phyloP scores from a whole-genome alignment of 164 flowering plant species.

The Berberis vulgaris region DNA sequence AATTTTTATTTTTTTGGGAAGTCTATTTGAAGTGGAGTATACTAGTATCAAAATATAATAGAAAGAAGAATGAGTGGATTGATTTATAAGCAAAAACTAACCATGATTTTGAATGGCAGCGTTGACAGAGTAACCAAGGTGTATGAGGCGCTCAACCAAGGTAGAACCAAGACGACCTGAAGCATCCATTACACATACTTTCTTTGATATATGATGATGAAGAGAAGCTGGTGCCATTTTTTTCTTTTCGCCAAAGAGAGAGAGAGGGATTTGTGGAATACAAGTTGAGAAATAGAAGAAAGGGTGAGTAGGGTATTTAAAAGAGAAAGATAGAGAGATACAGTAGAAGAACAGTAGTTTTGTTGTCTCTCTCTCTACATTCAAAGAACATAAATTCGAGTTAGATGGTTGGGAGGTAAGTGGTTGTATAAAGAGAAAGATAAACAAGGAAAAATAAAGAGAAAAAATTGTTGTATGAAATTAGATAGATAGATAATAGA shows the following conservation, averaged over 20 bases:
- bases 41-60: too few species aligned
- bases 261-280: background rate
- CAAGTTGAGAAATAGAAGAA: background rate
- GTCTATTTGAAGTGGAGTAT: too few species aligned
- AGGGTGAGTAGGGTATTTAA: constrained; percentile 6
- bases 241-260: constrained; percentile 2
- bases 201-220: constrained; percentile 10
- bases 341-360: constrained; percentile 22
- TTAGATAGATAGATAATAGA: too few species aligned
- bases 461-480: background rate
- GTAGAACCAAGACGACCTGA: constrained; percentile 40
- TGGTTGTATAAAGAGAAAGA: constrained; percentile 1
- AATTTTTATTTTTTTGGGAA: too few species aligned
- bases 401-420: constrained; percentile 23
- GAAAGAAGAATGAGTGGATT: background rate
- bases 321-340: constrained; percentile 5
- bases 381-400: constrained; percentile 24
- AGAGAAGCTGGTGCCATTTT: constrained; percentile 26
- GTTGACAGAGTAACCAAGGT: constrained; percentile 59
- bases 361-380: constrained; percentile 7
- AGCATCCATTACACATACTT: constrained; percentile 74
- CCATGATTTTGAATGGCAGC: constrained; percentile 59
- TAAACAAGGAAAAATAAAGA: background rate
- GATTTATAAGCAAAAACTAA: constrained; percentile 7
- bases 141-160: constrained; percentile 43